Conservation (phyloP, 2,329 filamentous ascomycete genomes). For the Didymella glomerata region DNA sequence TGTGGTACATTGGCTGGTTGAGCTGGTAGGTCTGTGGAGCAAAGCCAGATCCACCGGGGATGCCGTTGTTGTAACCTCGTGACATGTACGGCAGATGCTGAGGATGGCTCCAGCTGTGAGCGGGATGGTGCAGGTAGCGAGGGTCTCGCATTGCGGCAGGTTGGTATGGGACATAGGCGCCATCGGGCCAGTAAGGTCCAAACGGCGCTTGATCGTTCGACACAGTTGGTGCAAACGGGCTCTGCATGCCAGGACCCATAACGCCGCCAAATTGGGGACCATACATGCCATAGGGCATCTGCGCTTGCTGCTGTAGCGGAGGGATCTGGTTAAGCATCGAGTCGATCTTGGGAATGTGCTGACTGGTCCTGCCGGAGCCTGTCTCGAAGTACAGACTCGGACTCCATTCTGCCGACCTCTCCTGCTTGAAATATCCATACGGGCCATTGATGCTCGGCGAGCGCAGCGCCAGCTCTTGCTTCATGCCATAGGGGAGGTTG, state of each 20-base stretch:
- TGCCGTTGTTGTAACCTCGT: conserved; percentile 38
- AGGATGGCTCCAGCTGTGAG: conserved; percentile 43
- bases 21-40: conserved; percentile 38
- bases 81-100: conserved; percentile 41
- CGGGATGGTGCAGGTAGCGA: conserved; percentile 43
- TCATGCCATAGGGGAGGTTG: conserved; percentile 41
- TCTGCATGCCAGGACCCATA: conserved; percentile 47
- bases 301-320: conserved; percentile 55
- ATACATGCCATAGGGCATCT: conserved; percentile 57
- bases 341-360: conserved; percentile 64
- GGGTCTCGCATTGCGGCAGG: conserved; percentile 53
- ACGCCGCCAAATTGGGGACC: conserved; percentile 44
- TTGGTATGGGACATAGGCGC: conserved; percentile 52
- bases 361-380: conserved; percentile 46
- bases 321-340: conserved; percentile 68
- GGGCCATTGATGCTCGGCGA: conserved; percentile 36
- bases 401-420: conserved; percentile 44
- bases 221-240: conserved; percentile 49
- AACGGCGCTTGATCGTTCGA: conserved; percentile 53
- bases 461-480: conserved; percentile 50
- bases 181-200: conserved; percentile 54
- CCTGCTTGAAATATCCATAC: conserved; percentile 31
- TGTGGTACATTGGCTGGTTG: conserved; percentile 40
- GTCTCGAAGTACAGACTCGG: conserved; percentile 49
- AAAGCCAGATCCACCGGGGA: conserved; percentile 39